phyloP scores from a whole-genome alignment of 2,329 filamentous ascomycete species.

The Pochonia chlamydosporia region DNA sequence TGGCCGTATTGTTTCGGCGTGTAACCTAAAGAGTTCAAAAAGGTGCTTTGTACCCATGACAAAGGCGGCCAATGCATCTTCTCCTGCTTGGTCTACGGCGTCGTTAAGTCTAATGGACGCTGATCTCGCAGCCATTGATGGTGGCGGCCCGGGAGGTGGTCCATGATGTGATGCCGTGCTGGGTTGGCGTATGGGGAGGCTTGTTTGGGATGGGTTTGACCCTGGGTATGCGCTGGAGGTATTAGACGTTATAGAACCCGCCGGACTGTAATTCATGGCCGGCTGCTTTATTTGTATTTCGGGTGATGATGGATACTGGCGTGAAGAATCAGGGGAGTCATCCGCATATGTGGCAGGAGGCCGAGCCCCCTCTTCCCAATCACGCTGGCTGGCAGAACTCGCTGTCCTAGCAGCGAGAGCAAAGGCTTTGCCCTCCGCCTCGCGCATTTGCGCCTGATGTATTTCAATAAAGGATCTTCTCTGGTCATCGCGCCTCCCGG shows the following conservation, averaged over 20 bases:
- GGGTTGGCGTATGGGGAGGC: constrained; percentile 15
- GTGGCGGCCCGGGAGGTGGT: constrained; percentile 7
- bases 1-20: constrained; percentile 68
- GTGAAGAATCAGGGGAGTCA: constrained; percentile 20
- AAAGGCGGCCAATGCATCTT: constrained; percentile 66
- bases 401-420: constrained; percentile 38
- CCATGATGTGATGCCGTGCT: constrained; percentile 20
- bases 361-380: constrained; percentile 23
- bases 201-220: constrained; percentile 10
- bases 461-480: constrained; percentile 53
- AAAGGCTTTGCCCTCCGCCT: constrained; percentile 54
- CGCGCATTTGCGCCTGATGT: constrained; percentile 54
- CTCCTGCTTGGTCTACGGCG: constrained; percentile 39
- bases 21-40: constrained; percentile 68
- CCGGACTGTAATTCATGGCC: constrained; percentile 34
- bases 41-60: constrained; percentile 65
- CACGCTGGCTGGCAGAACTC: constrained; percentile 26
- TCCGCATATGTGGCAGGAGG: constrained; percentile 11
- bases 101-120: constrained; percentile 37
- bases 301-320: constrained; percentile 20
- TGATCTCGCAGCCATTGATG: constrained; percentile 23
- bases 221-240: constrained; percentile 23
- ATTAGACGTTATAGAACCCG: constrained; percentile 29
- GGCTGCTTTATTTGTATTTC: constrained; percentile 18
- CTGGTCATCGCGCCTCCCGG: constrained; percentile 41